Evolutionary conservation across 192 early-diverging fungal genomes (phyloP).

Genomic region (Coemansia sp.): DNA sequence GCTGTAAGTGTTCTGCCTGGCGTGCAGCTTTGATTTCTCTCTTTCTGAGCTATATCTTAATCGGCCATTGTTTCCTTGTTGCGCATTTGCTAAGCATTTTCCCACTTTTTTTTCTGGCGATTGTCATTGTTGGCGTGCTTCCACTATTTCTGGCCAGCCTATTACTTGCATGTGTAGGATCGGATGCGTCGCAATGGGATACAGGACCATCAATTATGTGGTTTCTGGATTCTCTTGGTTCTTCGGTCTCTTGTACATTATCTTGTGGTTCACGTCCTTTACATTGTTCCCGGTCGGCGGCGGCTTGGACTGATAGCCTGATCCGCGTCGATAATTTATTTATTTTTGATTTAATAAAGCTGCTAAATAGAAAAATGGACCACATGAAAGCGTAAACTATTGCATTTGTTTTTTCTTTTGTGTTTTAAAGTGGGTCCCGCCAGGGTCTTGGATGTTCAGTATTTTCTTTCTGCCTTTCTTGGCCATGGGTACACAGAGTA

Average conservation of each 20-base stretch:
- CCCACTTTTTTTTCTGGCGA: not conserved
- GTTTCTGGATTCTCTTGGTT: slow-evolving; percentile 38
- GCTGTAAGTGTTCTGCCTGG: no score
- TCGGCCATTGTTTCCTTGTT: not conserved
- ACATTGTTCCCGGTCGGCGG: slow-evolving; percentile 35
- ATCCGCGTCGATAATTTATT: not conserved
- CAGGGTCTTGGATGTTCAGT: no score
- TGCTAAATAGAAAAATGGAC: no score
- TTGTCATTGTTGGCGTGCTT: not conserved
- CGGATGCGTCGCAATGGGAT: slow-evolving; percentile 35
- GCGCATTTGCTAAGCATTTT: not conserved
- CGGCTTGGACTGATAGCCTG: not conserved
- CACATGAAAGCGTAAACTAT: no score
- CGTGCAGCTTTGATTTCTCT: not conserved
- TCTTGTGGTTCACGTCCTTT: slow-evolving; percentile 48
- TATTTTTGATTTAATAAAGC: no score
- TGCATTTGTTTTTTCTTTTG: no score
- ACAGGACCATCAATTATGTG: slow-evolving; percentile 38
- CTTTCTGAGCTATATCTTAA: not conserved
- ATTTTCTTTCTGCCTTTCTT: no score
- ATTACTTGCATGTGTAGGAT: slow-evolving; percentile 22
- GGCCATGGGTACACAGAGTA: no score
- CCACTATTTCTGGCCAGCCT: not conserved
- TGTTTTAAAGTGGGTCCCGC: no score
- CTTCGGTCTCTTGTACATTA: slow-evolving; percentile 44